These are phyloP conservation scores for Talaromyces nanjingensis DNA, from an alignment of 495 filamentous ascomycete species.

Conservation along the genomic window DNA sequence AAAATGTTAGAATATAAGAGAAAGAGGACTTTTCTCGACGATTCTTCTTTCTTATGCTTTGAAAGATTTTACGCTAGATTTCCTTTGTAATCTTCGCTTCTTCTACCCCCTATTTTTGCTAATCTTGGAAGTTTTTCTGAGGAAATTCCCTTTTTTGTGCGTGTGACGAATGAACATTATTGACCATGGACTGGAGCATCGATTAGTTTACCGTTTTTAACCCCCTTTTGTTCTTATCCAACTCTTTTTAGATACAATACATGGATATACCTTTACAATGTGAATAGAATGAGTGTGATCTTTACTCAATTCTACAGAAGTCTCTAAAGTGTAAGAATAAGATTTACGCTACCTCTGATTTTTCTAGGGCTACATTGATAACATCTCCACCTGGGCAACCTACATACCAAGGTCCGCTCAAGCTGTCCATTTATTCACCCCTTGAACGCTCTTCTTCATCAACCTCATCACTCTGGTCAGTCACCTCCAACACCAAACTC, in stretches of 20 bases:
- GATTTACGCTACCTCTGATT: background rate
- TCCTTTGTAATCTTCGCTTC: constrained; percentile 6
- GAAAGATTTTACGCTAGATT: constrained; percentile 17
- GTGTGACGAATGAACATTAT: constrained; percentile 5
- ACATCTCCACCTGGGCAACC: background rate
- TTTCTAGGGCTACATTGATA: background rate
- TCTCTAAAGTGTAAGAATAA: background rate
- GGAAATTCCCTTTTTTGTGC: background rate
- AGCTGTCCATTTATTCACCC: background rate
- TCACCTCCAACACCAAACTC: background rate
- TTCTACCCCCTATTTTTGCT: constrained; percentile 1
- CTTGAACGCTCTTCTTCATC: background rate
- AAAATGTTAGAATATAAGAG: background rate
- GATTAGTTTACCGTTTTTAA: constrained; percentile 1
- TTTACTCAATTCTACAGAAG: background rate
- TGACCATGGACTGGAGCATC: constrained; percentile 5
- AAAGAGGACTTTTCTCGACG: background rate
- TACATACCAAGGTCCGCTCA: background rate
- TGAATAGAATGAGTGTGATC: background rate
- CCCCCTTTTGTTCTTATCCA: background rate
- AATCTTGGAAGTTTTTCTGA: background rate
- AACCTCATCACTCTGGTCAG: background rate
- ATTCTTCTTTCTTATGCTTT: constrained; percentile 7
- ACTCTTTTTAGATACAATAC: constrained; percentile 1
- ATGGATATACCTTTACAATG: background rate